Base-by-base conservation (phyloP, 495 filamentous ascomycete genomes). In the Alectoria sarmentosa region DNA sequence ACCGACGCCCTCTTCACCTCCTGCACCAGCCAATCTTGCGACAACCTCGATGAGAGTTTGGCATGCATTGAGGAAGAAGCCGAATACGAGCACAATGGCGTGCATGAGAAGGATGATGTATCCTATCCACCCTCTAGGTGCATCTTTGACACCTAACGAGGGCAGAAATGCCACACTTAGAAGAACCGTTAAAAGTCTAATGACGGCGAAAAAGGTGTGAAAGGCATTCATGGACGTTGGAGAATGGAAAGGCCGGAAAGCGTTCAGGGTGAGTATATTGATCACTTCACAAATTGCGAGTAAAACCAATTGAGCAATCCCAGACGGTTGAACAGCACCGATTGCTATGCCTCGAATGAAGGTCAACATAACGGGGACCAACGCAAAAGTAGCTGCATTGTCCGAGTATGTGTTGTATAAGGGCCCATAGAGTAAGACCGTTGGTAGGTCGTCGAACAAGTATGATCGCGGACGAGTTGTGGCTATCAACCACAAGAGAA, bases 211-310 rank as follows among this genome's bases (percentile, higher is more conserved):
- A 60, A 91, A 84, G 28, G 88, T 88, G 67, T 98, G 93, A 69
- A 95, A 96, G 7, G 89, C 81, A 71, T 97, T 98, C 95, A 98
- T 98, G n/a, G 92, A 96, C 1, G 95, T 98, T 41, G 90, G 86
- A 28, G 87, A 84, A 56, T 92, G 86, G 71, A 93, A 98, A 17
- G 94, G 94, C 26, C 90, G 84, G 75, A 97, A 95, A 10, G 90
- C 91, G 64, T 94, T 84, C 4, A 98, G 77, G 1, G 92, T 92
- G 38, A 97, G 76, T n/a, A 96, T 84, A 32, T 90, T 85, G 48
- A 96, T 88, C 39, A 98, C 87, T 76, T 98, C 94, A 72, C 92
- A 98, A 42, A 96, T 90, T 8, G 92, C 93, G 14, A 98, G 81
- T 48, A 98, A 76, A 26, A 96, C 89, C 49, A 98, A 78, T 73